These are phyloP conservation scores for Colletotrichum sojae DNA, from an alignment of 2,329 filamentous ascomycete species.

Conservation along the genomic window DNA sequence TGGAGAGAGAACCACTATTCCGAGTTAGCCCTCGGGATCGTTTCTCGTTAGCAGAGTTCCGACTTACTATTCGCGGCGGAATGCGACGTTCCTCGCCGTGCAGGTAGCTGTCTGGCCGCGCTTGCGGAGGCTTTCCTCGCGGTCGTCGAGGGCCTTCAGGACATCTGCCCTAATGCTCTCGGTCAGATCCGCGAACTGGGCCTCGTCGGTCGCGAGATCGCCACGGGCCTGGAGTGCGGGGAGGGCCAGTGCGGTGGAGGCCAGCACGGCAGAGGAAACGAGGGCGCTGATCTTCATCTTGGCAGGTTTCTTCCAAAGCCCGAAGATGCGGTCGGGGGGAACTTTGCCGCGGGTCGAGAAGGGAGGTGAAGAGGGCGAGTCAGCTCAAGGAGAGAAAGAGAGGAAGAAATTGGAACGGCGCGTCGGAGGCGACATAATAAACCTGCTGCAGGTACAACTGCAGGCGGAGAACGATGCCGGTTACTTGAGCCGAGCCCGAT, in stretches of 20 bases:
- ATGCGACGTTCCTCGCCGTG: slow-evolving; percentile 45
- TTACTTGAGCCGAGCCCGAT: background rate
- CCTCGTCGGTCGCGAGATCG: slow-evolving; percentile 31
- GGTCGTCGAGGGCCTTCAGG: slow-evolving; percentile 39
- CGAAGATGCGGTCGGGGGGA: background rate
- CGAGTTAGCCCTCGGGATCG: background rate
- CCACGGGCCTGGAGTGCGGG: slow-evolving; percentile 37
- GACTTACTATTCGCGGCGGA: slow-evolving; percentile 50
- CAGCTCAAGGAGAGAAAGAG: background rate
- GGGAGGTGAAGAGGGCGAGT: background rate
- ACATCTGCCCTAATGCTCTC: slow-evolving; percentile 43
- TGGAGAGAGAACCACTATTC: slow-evolving; percentile 49
- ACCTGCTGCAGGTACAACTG: background rate
- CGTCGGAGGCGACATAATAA: slow-evolving; percentile 1
- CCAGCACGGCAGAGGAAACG: slow-evolving; percentile 40
- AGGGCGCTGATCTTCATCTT: slow-evolving; percentile 37
- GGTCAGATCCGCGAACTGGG: slow-evolving; percentile 40
- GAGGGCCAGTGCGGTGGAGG: slow-evolving; percentile 32
- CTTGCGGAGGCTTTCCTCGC: slow-evolving; percentile 42
- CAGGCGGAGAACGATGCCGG: slow-evolving; percentile 9
- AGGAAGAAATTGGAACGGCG: background rate
- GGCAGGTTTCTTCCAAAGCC: background rate
- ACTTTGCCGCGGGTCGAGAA: background rate
- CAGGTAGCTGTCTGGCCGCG: slow-evolving; percentile 43
- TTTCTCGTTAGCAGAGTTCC: background rate